Evolutionary conservation across 805 yeast genomes (phyloP), one percentile per base, ranked within the genome.

Genomic region (Candida nanaspora): DNA sequence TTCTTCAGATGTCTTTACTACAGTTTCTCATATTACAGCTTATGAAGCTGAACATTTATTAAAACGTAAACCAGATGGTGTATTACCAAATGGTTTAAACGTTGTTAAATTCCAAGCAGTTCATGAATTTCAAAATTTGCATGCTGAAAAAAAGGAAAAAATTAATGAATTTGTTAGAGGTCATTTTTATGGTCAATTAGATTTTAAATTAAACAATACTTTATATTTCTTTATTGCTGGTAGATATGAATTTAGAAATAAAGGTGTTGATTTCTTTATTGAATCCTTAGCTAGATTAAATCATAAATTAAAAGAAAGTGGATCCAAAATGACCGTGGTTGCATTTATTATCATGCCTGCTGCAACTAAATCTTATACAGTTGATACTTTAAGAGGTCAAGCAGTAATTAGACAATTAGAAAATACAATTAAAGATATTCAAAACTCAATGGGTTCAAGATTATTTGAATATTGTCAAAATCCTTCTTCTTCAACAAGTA

Each of bases 261-360:
- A 91, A 65, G 98, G 98, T 56, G 95, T 87, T 29, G 98, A 91
- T 61, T 82, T 91, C 72, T 91, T 80, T 61, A 86, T 91, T 52
- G 98, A 91, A 65, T 72, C 95, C 2, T 72, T 91, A 45, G 98
- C 98, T 1, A 74, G 98, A 50, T 74, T 91, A 57, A 91, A 91
- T 65, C 91, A 91, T 62, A 74, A 81, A 45, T 76, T 91, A 56
- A 87, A 93, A 66, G 80, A 78, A 42, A 63, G 78, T 5, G 86
- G 86, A 33, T 84, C 96, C 6, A 86, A 83, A 52, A 84, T 82
- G 72, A 91, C 98, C 0, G 93, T 91, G 18, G 97, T 91, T 34
- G 98, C 98, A 10, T 91, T 91, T 58, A 87, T 91, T 55, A 91
- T 91, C 63, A 93, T 93, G 98, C 98, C 98, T 3, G 98, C 97